Conservation (phyloP, 805 yeast genomes). For the Vanderwaltozyma yarrowii region DNA sequence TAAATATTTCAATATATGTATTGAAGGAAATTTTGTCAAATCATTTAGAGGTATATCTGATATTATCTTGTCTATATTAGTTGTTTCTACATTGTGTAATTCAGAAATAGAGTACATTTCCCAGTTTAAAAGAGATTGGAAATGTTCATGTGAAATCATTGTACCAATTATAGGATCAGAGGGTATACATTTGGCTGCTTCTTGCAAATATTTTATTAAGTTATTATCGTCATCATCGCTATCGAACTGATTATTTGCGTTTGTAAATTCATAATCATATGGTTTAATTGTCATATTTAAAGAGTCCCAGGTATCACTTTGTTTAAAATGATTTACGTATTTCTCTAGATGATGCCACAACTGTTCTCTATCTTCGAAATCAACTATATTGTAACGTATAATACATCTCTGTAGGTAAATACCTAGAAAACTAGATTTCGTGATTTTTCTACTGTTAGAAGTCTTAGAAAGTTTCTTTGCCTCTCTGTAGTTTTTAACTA, state of each 20-base stretch:
- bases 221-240: not conserved
- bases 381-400: conserved; percentile 2
- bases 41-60: conserved; percentile 6
- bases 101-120: conserved; percentile 7
- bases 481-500: conserved; percentile 6
- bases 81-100: not conserved
- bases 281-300: not conserved
- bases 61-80: not conserved
- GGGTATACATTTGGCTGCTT: not conserved
- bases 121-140: conserved; percentile 18
- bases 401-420: conserved; percentile 2
- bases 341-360: conserved; percentile 5
- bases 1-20: conserved; percentile 18
- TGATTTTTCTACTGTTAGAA: not conserved
- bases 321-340: conserved; percentile 1
- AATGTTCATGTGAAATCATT: conserved; percentile 12
- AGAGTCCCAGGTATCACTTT: not conserved
- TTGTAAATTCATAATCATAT: not conserved
- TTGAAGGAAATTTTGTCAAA: conserved; percentile 18
- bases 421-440: conserved; percentile 10
- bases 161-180: not conserved
- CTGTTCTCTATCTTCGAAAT: conserved; percentile 6
- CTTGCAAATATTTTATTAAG: not conserved
- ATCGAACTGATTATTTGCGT: not conserved
- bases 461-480: not conserved